phyloP scores from a whole-genome alignment of 345 rosid genomes.

The Geranium brycei region DNA sequence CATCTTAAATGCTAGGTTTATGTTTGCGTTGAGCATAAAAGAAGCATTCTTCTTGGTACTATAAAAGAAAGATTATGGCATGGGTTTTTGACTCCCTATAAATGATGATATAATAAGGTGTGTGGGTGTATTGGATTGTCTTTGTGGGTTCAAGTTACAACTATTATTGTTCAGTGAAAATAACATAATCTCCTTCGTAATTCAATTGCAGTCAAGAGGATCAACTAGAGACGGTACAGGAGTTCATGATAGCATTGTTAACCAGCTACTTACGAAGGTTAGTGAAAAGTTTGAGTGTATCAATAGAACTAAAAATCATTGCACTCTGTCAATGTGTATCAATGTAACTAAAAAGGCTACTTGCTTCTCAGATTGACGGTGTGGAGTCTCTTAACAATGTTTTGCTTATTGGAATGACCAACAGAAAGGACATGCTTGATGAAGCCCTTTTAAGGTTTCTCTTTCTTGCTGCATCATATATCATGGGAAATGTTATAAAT shows the following conservation, averaged over 20 bases:
- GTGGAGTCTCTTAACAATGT: slow-evolving; percentile 99
- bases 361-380: slow-evolving; percentile 87
- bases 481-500: neutral
- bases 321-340: neutral
- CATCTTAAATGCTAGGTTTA: neutral
- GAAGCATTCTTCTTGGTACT: too few relatives aligned
- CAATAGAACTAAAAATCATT: neutral
- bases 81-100: too few relatives aligned
- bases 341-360: slow-evolving; percentile 8
- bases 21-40: too few relatives aligned
- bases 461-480: slow-evolving; percentile 7
- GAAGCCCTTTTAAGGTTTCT: slow-evolving; percentile 90
- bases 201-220: slow-evolving; percentile 66
- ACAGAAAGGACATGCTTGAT: slow-evolving; percentile 97
- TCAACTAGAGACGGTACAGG: slow-evolving; percentile 97
- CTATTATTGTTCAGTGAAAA: neutral
- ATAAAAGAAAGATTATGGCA: too few relatives aligned
- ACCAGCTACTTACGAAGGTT: slow-evolving; percentile 97
- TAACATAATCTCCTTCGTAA: slow-evolving; percentile 4
- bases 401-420: slow-evolving; percentile 98
- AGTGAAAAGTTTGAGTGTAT: slow-evolving; percentile 10
- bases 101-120: too few relatives aligned
- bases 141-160: too few relatives aligned
- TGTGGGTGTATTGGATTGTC: too few relatives aligned
- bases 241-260: slow-evolving; percentile 95